phyloP scores from a whole-genome alignment of 371 early-diverging fungal genomes.

The Massospora cicadina region DNA sequence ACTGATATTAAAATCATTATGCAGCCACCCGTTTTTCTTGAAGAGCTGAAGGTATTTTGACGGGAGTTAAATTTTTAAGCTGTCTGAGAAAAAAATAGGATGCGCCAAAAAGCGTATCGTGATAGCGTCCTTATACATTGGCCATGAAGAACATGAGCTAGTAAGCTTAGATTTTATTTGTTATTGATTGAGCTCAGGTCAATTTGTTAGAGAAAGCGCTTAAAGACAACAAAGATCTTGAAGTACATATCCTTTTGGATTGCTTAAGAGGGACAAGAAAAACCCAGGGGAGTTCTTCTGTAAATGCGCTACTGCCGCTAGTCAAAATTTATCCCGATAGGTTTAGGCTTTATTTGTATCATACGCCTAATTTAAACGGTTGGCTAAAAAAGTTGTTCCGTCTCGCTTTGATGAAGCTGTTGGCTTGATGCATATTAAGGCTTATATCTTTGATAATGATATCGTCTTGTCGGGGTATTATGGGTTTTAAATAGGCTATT shows the following conservation, averaged over 20 bases:
- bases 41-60: background rate
- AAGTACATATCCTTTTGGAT: constrained; percentile 63
- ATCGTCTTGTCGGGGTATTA: constrained; percentile 73
- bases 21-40: background rate
- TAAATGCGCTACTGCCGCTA: constrained; percentile 44
- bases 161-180: background rate
- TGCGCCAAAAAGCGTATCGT: background rate
- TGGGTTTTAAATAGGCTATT: background rate
- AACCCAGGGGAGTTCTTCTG: constrained; percentile 39
- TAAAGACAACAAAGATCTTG: constrained; percentile 23
- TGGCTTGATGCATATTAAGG: constrained; percentile 88
- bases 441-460: constrained; percentile 73
- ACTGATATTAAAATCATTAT: background rate
- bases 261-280: constrained; percentile 69
- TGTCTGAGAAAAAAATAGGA: constrained; percentile 6
- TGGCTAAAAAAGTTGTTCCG: constrained; percentile 46
- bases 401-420: constrained; percentile 78
- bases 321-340: constrained; percentile 41
- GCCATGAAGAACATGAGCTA: background rate
- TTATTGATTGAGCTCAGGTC: constrained; percentile 21
- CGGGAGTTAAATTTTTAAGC: background rate
- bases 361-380: constrained; percentile 65
- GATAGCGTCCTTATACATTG: constrained; percentile 4
- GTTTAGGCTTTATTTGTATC: constrained; percentile 54
- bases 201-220: constrained; percentile 36